Base-by-base conservation (phyloP, 306 rosid species). In the Gastrolobium villosum region DNA sequence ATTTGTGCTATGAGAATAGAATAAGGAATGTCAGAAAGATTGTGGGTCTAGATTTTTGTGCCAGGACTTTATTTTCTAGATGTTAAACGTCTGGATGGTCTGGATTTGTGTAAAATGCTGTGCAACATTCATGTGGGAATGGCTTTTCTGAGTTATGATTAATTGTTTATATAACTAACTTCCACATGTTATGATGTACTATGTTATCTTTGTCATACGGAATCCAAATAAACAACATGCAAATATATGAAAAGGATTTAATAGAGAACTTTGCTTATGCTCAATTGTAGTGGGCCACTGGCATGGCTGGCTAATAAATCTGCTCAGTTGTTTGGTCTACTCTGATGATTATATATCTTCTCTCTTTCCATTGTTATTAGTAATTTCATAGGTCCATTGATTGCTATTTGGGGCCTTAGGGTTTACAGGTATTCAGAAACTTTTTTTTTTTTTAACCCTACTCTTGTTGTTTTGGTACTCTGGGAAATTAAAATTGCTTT, bases 11-110 rank as follows among this genome's bases (percentile, higher is more conserved):
- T 76, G 69, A 49, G 77, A 78, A 79, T 85, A 68, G 52, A 79
- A 73, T 77, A 79, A 64, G 81, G 86, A 75, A 88, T 84, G 85
- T 41, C 83, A 69, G 82, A 84, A 71, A 81, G 86, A 49, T 81
- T 77, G 84, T 85, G 86, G 87, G 70, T 70, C 81, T 62, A 53
- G 89, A 71, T 65, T 80, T 82, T 40, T 67, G 8, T 72, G 70
- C 78, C 76, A 75, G 68, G 87, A 87, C 63, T 54, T 68, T 55
- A 74, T 78, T 54, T 77, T 59, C 75, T 82, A 56, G 82, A 77
- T 65, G 65, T 64, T 78, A 72, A 71, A 67, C 0, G 70, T 48
- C 64, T 83, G 9, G 54, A 57, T 81, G 86, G 76, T 79, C 65
- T 67, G 86, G 73, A 77, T 49, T 59, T 40, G 30, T 83, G 54